Evolutionary conservation across 345 rosid genomes (phyloP), one percentile per base, ranked within the genome.

Genomic region (Turnera subulata): DNA sequence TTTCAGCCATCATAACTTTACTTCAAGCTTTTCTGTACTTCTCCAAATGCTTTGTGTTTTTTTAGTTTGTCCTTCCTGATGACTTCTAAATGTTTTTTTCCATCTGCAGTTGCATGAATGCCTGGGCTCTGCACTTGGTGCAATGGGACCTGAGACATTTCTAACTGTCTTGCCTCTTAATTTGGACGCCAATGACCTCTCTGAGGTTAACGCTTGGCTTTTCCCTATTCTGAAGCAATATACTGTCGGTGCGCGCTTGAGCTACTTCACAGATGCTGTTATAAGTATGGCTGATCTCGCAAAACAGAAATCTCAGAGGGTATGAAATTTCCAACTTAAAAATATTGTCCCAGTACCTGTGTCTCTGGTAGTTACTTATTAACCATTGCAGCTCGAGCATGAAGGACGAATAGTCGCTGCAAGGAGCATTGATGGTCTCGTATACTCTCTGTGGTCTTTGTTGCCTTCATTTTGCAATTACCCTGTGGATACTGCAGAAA

Each of bases 201-300:
- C 96, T 62, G 79, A 87, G 67, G 88, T 84, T 55, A 93, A 93
- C 53, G 86, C 84, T 47, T 89, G 97, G 96, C 91, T 93, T 59
- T 84, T 93, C 67, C 99, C 97, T 43, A 82, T 89, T 66, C 64
- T 93, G 73, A 93, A 89, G 91, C 96, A 87, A 76, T 75, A 93
- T 71, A 82, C 85, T 18, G 70, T 84, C 48, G 96, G 99, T 58
- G 97, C 90, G 54, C 83, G 61, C 59, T 73, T 93, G 65, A 80
- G 79, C 72, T 93, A 82, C 84, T 89, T 82, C 67, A 59, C 63
- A 6, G 84, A 93, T 42, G 70, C 83, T 53, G 55, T 87, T 62
- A 73, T 89, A 78, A 72, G 73, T 46, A 69, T 77, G 78, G 55
- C 81, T 46, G 66, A 68, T 61, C 64, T 62, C 46, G 72, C 82